These are phyloP conservation scores for Sextonia rubra DNA, from an alignment of 164 flowering plant species.

Conservation along the genomic window DNA sequence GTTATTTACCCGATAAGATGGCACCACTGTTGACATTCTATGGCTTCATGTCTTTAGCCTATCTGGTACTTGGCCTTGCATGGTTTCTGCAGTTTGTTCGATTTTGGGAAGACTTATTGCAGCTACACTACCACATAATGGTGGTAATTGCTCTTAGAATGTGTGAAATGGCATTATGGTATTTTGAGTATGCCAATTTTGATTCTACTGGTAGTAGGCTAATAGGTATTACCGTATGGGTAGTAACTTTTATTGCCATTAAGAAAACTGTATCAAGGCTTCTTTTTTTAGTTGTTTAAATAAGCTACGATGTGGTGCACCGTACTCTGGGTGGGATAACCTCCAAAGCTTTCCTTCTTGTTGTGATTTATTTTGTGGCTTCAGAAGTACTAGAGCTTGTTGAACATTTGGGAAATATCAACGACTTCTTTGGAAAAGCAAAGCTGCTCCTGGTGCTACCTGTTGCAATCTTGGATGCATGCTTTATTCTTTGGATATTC, in stretches of 20 bases:
- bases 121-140: conserved; percentile 89
- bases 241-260: conserved; percentile 91
- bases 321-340: conserved; percentile 98
- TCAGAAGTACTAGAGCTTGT: conserved; percentile 93
- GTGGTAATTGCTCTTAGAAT: conserved; percentile 87
- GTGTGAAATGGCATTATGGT: conserved; percentile 98
- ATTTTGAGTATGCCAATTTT: conserved; percentile 89
- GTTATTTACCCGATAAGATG: conserved; percentile 97
- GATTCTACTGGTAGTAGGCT: conserved; percentile 82
- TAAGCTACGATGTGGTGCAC: conserved; percentile 98
- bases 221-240: conserved; percentile 82
- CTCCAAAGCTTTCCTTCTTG: conserved; percentile 83
- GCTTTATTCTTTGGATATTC: conserved; percentile 96
- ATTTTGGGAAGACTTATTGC: conserved; percentile 89
- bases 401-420: conserved; percentile 87
- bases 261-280: conserved; percentile 82
- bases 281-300: conserved; percentile 79
- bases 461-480: conserved; percentile 90
- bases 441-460: conserved; percentile 89
- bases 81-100: conserved; percentile 97
- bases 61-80: conserved; percentile 75
- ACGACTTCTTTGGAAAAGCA: conserved; percentile 88
- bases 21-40: conserved; percentile 93
- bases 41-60: conserved; percentile 88
- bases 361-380: conserved; percentile 82